A percentile compares a stretch with the other conserved stretches of the same genome.
These are phyloP conservation scores for Borealophlyctis nickersoniae DNA, from an alignment of 192 early-diverging fungal genomes.

Conservation along the genomic window DNA sequence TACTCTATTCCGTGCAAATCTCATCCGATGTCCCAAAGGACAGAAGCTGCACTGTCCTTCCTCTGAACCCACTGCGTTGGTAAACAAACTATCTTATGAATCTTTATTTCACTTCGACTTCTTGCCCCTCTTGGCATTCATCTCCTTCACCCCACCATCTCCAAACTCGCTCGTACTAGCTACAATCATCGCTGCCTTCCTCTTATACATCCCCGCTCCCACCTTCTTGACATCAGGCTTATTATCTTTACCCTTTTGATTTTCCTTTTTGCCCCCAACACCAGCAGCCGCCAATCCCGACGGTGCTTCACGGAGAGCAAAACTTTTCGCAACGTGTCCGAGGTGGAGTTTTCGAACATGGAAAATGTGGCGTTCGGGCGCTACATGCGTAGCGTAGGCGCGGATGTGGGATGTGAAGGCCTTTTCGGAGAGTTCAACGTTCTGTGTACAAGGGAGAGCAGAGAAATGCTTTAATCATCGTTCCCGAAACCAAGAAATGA, in stretches of 20 bases:
- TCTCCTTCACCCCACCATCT: slow-evolving; percentile 31
- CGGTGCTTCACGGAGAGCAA: slow-evolving; percentile 93
- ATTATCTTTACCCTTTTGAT: slow-evolving; percentile 17
- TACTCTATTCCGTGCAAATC: no score
- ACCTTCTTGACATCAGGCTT: slow-evolving; percentile 26
- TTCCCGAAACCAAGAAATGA: slow-evolving; percentile 13
- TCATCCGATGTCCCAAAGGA: no score
- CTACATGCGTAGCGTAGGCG: slow-evolving; percentile 88
- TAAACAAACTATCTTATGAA: not conserved
- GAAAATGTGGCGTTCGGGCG: slow-evolving; percentile 86
- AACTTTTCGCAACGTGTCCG: slow-evolving; percentile 94
- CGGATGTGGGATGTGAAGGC: slow-evolving; percentile 88
- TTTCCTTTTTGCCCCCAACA: slow-evolving; percentile 8
- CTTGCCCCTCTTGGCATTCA: slow-evolving; percentile 18
- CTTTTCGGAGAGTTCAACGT: slow-evolving; percentile 62
- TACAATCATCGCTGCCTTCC: slow-evolving; percentile 26
- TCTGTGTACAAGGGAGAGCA: slow-evolving; percentile 35
- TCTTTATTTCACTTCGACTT: slow-evolving; percentile 14
- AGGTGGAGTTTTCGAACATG: slow-evolving; percentile 92
- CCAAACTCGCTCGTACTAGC: slow-evolving; percentile 39
- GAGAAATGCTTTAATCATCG: slow-evolving; percentile 3
- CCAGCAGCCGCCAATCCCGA: not conserved
- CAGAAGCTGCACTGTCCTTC: no score
- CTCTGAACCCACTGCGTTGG: no score
- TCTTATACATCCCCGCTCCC: slow-evolving; percentile 27